A percentile compares a stretch with the other conserved stretches of the same genome.
phyloP scores from a whole-genome alignment of 805 yeast species.

The Pichia paraexigua region DNA sequence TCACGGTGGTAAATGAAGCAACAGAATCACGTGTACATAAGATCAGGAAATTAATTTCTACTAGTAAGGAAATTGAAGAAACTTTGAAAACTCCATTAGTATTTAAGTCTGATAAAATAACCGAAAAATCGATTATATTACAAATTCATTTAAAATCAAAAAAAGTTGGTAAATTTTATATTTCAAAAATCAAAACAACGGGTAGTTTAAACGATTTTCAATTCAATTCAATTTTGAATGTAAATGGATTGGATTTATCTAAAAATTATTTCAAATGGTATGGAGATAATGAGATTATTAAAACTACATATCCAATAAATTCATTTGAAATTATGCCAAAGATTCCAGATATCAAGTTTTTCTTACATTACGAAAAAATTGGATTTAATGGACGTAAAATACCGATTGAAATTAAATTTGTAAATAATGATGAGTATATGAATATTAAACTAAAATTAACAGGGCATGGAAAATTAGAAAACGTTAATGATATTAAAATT shows the following conservation, averaged over 20 bases:
- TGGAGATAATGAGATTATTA: slow-evolving; percentile 11
- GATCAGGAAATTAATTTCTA: slow-evolving; percentile 1
- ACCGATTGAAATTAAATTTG: slow-evolving; percentile 18
- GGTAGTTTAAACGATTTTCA: slow-evolving; percentile 9
- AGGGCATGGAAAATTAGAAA: not conserved
- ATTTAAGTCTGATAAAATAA: slow-evolving; percentile 9
- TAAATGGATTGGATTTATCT: not conserved
- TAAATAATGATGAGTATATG: slow-evolving; percentile 25
- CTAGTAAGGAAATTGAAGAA: not conserved
- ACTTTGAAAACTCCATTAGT: slow-evolving; percentile 3
- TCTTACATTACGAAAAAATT: slow-evolving; percentile 18
- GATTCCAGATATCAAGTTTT: slow-evolving; percentile 28
- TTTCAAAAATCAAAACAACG: slow-evolving; percentile 15
- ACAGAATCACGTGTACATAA: not conserved
- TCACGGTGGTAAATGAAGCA: not conserved
- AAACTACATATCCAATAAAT: slow-evolving; percentile 11
- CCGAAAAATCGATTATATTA: slow-evolving; percentile 8
- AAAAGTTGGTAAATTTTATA: slow-evolving; percentile 20
- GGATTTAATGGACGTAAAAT: slow-evolving; percentile 29
- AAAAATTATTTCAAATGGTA: slow-evolving; percentile 7
- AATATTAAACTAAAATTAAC: not conserved
- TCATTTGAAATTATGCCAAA: slow-evolving; percentile 31
- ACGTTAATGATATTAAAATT: slow-evolving; percentile 8
- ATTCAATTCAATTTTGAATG: slow-evolving; percentile 9
- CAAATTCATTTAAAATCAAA: slow-evolving; percentile 17